Base-by-base conservation (phyloP, 2,329 filamentous ascomycete species). In the Phialocephala subalpina region DNA sequence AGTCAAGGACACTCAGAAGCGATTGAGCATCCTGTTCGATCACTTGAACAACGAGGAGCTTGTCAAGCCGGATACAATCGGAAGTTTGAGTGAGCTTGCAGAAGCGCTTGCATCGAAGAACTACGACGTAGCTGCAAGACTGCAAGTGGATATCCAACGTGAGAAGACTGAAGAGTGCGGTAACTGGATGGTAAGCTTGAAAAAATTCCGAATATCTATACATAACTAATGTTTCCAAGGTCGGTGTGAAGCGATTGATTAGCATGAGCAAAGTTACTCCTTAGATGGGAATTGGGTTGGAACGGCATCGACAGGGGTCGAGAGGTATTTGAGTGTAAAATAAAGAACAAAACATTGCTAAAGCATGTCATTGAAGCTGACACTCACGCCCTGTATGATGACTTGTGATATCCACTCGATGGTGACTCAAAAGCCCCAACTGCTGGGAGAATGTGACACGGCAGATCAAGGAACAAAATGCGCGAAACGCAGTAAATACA, bases 41-140 rank as follows among this genome's bases (percentile, higher is more conserved):
- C 94, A 97, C 78, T 84, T 99, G 56, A 99, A 98, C 84, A 98
- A 98, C 72, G 92, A 94, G 75, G 94, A 98, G 75, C 83, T 97
- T 47, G 84, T 98, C 62, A 92, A 91, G 81, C 87, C 92, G 1
- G 90, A 92, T 74, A 97, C 92, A 0, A 86, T 94, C 58, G 83
- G 87, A 67, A 84, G 90, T 76, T 82, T 94, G 73, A 83, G 84
- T 9, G 82, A 88, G 73, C 80, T 94, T 35, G 86, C 92, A 9
- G 81, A 87, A 68, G 87, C 91, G 29, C 79, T 97, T 62, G 87
- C 92, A 72, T 78, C 82, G 63, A 90, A 88, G 81, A 84, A 96
- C 72, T 94, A 92, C 71, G 85, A 88, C 49, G 82, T 82, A 29
- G 92, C 92, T 2, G 83, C 87, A 61, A 84, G 82, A 64, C 83